Base-by-base conservation (phyloP, 2,329 filamentous ascomycete species). In the Nemania diffusa region DNA sequence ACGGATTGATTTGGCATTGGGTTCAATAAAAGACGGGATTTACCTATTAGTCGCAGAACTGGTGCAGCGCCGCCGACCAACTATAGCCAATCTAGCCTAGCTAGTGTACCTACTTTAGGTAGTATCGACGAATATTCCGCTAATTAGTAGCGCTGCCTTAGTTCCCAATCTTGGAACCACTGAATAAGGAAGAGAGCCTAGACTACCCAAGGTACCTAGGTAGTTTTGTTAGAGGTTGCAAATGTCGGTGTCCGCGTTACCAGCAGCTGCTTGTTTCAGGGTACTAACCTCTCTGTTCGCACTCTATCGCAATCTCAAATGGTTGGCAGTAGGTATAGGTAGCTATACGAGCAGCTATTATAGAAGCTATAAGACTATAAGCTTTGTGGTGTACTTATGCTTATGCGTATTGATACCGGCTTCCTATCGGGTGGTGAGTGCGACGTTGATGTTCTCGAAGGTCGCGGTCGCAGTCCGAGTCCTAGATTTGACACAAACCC, bases 191-290 rank as follows among this genome's bases (percentile, higher is more conserved):
- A 57, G 32, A 42, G n/a, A n/a, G n/a, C n/a, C n/a, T n/a, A n/a
- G n/a, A n/a, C n/a, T n/a, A n/a, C n/a, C n/a, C n/a, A n/a, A n/a
- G n/a, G n/a, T n/a, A n/a, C n/a, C n/a, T n/a, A n/a, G n/a, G n/a
- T n/a, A n/a, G 61, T 61, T 61, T 57, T 61, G 65, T 27, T 67
- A 20, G 17, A 44, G 34, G 27, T 61, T 57, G n/a, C 52, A 64
- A 56, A 48, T 64, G 52, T 64, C 42, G 57, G 51, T 56, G 50
- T 64, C 56, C 42, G 56, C 13, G 26, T 53, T 46, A 4, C 17
- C 15, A 32, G 26, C 40, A 37, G 13, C 34, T 32, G 5, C 29
- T 46, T 62, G 65, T 68, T 58, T 62, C 61, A 68, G 46, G 17
- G n/a, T 53, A 44, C 37, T 1, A 5, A 34, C 44, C 26, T 60